Percentiles rank a stretch among this genome's conserved stretches.
Conservation (phyloP, 768 basidiomycete genomes). For the Suillus luteus region DNA sequence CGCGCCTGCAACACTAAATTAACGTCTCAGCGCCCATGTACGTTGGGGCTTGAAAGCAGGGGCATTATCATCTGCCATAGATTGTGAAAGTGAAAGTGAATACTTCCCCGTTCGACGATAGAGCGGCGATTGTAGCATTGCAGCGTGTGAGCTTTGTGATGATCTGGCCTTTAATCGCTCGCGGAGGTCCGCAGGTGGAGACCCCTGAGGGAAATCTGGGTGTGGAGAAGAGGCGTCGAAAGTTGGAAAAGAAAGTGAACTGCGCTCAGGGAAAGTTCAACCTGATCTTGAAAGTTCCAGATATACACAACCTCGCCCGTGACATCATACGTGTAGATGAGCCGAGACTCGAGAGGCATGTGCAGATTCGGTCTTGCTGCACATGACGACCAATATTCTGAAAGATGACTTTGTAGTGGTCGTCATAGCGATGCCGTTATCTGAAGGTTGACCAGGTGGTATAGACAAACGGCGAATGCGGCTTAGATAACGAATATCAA, state of each 20-base stretch:
- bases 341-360: conserved; percentile 54
- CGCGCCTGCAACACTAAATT: conserved; percentile 74
- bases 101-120: conserved; percentile 79
- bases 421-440: no score
- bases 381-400: no score
- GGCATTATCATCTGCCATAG: conserved; percentile 29
- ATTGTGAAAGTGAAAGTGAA: conserved; percentile 49
- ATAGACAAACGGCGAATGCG: no score
- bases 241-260: conserved; percentile 6
- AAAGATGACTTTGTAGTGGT: no score
- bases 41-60: conserved; percentile 73
- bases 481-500: no score
- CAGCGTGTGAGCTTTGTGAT: conserved; percentile 81
- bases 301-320: conserved; percentile 84
- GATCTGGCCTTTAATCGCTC: conserved; percentile 63
- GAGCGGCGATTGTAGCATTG: conserved; percentile 78
- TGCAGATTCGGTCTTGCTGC: no score
- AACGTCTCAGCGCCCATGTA: conserved; percentile 86
- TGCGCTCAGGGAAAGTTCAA: conserved; percentile 32
- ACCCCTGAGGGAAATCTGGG: conserved; percentile 76
- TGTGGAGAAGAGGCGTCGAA: conserved; percentile 58
- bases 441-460: no score
- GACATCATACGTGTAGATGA: conserved; percentile 56
- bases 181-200: conserved; percentile 78
- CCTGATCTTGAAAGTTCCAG: conserved; percentile 73